Base-by-base conservation (phyloP, 208 protist genomes). In the Naegleria gruberi region DNA sequence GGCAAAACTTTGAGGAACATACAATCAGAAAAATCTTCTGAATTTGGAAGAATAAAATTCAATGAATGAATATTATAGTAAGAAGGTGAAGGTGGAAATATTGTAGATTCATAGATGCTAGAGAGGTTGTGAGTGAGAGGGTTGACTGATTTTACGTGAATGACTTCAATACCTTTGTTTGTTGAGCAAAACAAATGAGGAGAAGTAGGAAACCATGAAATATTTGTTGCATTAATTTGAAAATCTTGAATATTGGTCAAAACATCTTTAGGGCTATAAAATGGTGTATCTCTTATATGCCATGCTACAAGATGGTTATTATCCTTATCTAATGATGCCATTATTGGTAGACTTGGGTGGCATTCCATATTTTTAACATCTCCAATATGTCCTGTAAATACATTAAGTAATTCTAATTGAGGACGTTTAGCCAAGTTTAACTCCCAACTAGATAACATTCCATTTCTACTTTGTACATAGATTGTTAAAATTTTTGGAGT, bases 231-330 rank as follows among this genome's bases (percentile, higher is more conserved):
- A 4, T 43, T 30, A 37, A 37, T 1, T 30, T 47, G 4, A 46
- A 19, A 57, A 57, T 87, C 83, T 46, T 42, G 15, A 57, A 85
- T 57, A 57, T 87, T 87, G 37, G 83, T 87, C 40, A 87, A 57
- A 57, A 87, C 40, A 57, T 87, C 44, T 23, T 15, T 41, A 40
- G 83, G 83, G 8, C 30, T 41, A 65, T 43, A 87, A 57, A 34
- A 65, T 10, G 42, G 30, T 57, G 83, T 57, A 23, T 87, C 83
- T 46, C 83, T 46, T 7, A 3, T 57, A 23, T 87, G 83, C 83
- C 83, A 87, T 65, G n/a, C 17, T 37, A 87, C 57, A 3, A 87
- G 10, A 15, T 55, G 42, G 19, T 65, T 87, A 30, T 55, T 47
- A 0, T 15, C 19, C 5, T 5, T 41, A 55, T 87, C 44, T 1